Conservation (phyloP, 768 basidiomycete genomes). For the Suillus subaureus region DNA sequence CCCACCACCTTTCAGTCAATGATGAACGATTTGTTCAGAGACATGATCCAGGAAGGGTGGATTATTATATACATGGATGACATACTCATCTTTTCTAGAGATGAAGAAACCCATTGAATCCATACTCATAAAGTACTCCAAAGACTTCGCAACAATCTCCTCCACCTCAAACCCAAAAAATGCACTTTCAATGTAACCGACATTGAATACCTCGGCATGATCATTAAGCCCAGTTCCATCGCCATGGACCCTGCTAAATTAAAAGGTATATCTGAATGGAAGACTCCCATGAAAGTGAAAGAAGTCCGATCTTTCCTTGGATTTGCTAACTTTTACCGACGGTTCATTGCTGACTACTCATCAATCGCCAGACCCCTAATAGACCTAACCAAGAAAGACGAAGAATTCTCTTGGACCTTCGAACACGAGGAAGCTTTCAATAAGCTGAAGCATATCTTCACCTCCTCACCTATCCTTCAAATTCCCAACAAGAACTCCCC, state of each 20-base stretch:
- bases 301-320: no score
- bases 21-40: slow-evolving; percentile 26
- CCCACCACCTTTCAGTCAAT: slow-evolving; percentile 26
- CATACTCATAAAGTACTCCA: slow-evolving; percentile 26
- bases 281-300: not conserved
- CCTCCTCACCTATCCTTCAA: not conserved
- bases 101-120: slow-evolving; percentile 16
- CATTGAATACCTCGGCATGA: not conserved
- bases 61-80: no score
- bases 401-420: no score
- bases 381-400: no score
- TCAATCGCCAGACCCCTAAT: no score
- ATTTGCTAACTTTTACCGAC: no score
- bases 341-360: no score
- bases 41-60: no score
- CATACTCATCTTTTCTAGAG: no score
- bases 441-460: slow-evolving; percentile 28
- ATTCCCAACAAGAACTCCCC: no score
- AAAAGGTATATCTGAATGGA: not conserved
- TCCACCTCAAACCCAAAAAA: slow-evolving; percentile 28
- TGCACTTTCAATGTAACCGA: not conserved
- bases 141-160: slow-evolving; percentile 29
- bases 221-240: not conserved
- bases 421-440: no score
- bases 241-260: not conserved